A percentile compares a stretch with the other conserved stretches of the same genome.
These are phyloP conservation scores for Clavispora fructus DNA, from an alignment of 805 yeast genomes.

Conservation along the genomic window DNA sequence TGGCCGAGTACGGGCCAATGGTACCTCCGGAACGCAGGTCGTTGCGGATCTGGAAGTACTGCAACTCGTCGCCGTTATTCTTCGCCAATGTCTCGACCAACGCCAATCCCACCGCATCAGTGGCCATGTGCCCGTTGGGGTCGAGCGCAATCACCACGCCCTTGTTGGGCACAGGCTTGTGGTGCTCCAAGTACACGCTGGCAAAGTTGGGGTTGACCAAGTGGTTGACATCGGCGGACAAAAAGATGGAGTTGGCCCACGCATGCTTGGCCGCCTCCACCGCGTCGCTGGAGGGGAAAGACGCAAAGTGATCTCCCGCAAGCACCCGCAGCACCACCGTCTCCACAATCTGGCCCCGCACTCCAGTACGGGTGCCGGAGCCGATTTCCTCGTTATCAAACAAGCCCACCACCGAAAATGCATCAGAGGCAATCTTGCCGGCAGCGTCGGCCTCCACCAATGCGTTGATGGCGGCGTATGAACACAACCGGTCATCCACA, in stretches of 20 bases:
- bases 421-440: conserved; percentile 20
- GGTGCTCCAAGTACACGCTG: conserved; percentile 66
- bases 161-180: conserved; percentile 73
- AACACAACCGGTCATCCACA: conserved; percentile 78
- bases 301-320: conserved; percentile 21
- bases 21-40: conserved; percentile 86
- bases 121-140: conserved; percentile 79
- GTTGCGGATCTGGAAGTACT: conserved; percentile 82
- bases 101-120: conserved; percentile 70
- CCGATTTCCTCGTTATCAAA: conserved; percentile 86
- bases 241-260: conserved; percentile 70
- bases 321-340: conserved; percentile 54
- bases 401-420: conserved; percentile 56
- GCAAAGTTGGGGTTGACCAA: conserved; percentile 74
- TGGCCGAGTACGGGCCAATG: conserved; percentile 68
- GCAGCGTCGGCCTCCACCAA: conserved; percentile 39
- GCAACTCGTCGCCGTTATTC: conserved; percentile 58
- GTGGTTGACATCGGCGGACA: conserved; percentile 84
- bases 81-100: conserved; percentile 66
- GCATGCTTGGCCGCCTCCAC: conserved; percentile 30
- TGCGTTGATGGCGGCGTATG: conserved; percentile 64
- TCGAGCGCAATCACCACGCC: conserved; percentile 71
- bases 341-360: conserved; percentile 71
- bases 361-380: conserved; percentile 75
- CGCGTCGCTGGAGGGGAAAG: conserved; percentile 14